Base-by-base conservation (phyloP, 1,284 basidiomycete genomes). In the Garcileccinum viscosum region DNA sequence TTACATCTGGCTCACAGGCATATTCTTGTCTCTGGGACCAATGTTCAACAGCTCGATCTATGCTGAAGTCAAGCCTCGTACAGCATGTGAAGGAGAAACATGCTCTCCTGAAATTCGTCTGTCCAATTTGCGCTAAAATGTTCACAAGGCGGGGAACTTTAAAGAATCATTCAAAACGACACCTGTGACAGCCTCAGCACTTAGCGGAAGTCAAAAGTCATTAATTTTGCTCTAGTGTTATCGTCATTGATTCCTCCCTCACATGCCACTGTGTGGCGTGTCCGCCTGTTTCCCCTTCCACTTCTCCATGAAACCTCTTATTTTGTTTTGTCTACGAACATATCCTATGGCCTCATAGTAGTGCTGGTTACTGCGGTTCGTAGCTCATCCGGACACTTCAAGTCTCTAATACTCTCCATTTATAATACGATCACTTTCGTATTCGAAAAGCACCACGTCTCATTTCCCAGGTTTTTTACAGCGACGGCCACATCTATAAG, bases 61-160 rank as follows among this genome's bases (percentile, higher is more conserved):
- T 50, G 66, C 63, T 15, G 24, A 38, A 38, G 15, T 59, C 60
- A 8, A 62, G 42, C 22, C 66, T 72, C 1, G 56, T 56, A 44
- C 64, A 63, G 2, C 70, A 71, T 30, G 6, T 63, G 7, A 59
- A 47, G 3, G 70, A 72, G n/a, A 33, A n/a, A 7, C 70, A 71
- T 12, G 2, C 33, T 1, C 19, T 17, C 2, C 30, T 50, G 11
- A 56, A 8, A 17, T 65, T 62, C 62, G 38, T 58, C 17, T 71
- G 70, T 35, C 44, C 61, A 1, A 24, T 32, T 2, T 71, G 70
- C 35, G 5, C 27, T 1, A 30, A 11, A 37, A 40, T 38, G 4
- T 69, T 71, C 33, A 72, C 66, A 3, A 71, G 70, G 38, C 62
- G 35, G 5, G 5, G 17, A 12, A 63, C 22, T 15, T 38, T 72